Evolutionary conservation across 441 rosid species (phyloP).

Genomic region (Euphorbia celastroides): DNA sequence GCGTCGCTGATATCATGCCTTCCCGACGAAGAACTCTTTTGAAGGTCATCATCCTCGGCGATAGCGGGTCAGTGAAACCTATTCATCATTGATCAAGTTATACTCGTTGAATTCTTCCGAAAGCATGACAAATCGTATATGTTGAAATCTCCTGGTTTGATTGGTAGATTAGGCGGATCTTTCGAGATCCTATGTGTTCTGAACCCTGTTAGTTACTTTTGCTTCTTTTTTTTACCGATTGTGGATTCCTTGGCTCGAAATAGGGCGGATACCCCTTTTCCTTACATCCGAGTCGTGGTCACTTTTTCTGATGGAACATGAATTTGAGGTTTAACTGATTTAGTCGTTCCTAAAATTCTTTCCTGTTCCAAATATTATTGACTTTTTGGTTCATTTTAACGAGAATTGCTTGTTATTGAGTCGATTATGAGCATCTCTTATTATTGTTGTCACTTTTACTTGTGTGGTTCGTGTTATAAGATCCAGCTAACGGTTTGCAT

Average conservation of each 20-base stretch:
- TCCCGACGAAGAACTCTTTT: constrained; percentile 81
- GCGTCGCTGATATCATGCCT: constrained; percentile 39
- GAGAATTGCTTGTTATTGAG: neutral
- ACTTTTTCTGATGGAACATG: neutral
- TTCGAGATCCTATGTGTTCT: constrained; percentile 13
- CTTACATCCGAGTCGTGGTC: neutral
- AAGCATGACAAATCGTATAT: neutral
- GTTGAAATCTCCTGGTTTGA: constrained; percentile 6
- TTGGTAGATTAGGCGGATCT: constrained; percentile 15
- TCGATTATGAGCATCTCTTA: neutral
- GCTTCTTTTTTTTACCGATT: neutral
- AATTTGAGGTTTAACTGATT: neutral
- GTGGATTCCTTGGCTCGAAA: neutral
- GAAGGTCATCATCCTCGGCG: constrained; percentile 94
- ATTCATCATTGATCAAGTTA: neutral
- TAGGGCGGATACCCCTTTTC: neutral
- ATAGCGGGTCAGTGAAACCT: constrained; percentile 55
- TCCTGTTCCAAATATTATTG: neutral
- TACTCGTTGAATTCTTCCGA: neutral
- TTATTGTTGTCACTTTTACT: neutral
- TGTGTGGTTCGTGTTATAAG: neutral
- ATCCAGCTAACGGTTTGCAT: neutral
- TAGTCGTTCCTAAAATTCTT: neutral
- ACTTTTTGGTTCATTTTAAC: neutral
- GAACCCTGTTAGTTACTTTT: neutral